phyloP scores from a whole-genome alignment of 2,329 filamentous ascomycete species.

The Byssoonygena ceratinophila region DNA sequence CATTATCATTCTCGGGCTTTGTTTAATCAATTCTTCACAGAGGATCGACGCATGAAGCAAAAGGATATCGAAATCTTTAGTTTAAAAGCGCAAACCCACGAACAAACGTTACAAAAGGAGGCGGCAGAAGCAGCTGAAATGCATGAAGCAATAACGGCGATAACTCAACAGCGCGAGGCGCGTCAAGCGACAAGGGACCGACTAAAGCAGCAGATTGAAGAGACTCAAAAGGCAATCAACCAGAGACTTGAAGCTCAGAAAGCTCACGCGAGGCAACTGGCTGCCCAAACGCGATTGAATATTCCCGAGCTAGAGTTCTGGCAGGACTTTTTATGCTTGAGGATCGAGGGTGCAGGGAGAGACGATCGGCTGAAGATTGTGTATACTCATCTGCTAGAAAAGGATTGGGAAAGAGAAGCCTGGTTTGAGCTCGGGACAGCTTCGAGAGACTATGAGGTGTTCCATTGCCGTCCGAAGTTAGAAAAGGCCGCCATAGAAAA shows the following conservation, averaged over 20 bases:
- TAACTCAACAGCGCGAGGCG: constrained; percentile 47
- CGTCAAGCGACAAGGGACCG: constrained; percentile 46
- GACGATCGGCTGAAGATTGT: constrained; percentile 83
- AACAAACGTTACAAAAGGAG: constrained; percentile 49
- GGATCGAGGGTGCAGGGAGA: constrained; percentile 78
- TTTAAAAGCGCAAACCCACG: constrained; percentile 46
- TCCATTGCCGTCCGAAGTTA: constrained; percentile 61
- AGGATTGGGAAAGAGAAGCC: constrained; percentile 76
- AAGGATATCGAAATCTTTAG: constrained; percentile 70
- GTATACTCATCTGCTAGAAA: constrained; percentile 76
- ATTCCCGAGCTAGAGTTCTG: constrained; percentile 91
- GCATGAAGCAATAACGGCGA: constrained; percentile 48
- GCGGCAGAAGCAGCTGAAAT: constrained; percentile 53
- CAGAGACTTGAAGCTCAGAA: constrained; percentile 39
- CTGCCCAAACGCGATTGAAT: constrained; percentile 78
- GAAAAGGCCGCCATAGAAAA: constrained; percentile 45
- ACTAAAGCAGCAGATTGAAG: constrained; percentile 46
- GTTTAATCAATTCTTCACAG: constrained; percentile 37
- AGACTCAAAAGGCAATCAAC: constrained; percentile 38
- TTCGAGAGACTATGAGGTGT: constrained; percentile 72
- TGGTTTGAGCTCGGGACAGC: constrained; percentile 86
- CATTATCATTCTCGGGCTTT: not conserved
- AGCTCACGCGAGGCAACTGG: constrained; percentile 55
- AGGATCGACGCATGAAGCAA: constrained; percentile 83
- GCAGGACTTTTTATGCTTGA: constrained; percentile 78